Conservation (phyloP, 1,284 basidiomycete species). For the Ceratobasidium sp. region DNA sequence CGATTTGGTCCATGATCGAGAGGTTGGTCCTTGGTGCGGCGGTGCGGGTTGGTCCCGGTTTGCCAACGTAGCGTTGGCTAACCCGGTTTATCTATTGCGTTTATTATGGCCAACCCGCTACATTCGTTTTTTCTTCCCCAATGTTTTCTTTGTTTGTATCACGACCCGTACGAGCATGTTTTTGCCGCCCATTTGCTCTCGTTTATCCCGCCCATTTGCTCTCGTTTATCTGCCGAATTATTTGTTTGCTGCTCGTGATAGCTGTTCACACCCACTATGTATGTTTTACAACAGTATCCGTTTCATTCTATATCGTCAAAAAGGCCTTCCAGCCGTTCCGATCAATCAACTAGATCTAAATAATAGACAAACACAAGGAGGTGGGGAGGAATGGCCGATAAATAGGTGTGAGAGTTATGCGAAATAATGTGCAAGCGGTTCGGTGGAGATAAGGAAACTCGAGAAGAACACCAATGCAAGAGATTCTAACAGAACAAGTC, state of each 20-base stretch:
- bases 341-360: constrained; percentile 31
- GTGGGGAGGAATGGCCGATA: constrained; percentile 25
- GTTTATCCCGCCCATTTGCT: constrained; percentile 1
- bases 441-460: constrained; percentile 24
- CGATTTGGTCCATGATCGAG: constrained; percentile 45
- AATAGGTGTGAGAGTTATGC: constrained; percentile 39
- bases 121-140: constrained; percentile 26
- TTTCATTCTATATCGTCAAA: constrained; percentile 36
- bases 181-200: not conserved
- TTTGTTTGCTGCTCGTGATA: constrained; percentile 15
- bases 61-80: constrained; percentile 66
- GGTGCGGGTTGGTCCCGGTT: constrained; percentile 74
- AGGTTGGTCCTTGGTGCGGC: constrained; percentile 65
- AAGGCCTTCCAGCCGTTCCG: not conserved
- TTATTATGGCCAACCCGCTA: constrained; percentile 41
- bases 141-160: constrained; percentile 27
- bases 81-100: constrained; percentile 32
- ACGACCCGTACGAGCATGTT: constrained; percentile 1
- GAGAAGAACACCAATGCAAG: constrained; percentile 36
- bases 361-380: constrained; percentile 24
- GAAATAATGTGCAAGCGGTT: constrained; percentile 30
- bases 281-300: constrained; percentile 44
- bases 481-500: constrained; percentile 44
- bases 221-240: constrained; percentile 10
- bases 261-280: constrained; percentile 36